phyloP scores from a whole-genome alignment of 345 rosid genomes.

The Cardamine chenopodiifolia region DNA sequence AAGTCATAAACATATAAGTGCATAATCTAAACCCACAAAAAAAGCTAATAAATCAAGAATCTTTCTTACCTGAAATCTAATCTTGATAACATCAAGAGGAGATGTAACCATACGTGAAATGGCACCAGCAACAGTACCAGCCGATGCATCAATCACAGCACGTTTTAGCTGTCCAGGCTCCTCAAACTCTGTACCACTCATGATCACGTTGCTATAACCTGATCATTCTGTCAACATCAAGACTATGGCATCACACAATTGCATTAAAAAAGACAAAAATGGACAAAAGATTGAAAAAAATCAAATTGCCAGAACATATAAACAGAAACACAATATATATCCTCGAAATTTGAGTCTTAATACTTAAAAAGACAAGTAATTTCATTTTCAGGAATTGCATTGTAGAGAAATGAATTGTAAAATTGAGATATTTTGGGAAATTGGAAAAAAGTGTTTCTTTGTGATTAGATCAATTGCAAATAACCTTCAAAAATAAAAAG shows the following conservation, averaged over 20 bases:
- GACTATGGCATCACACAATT: background rate
- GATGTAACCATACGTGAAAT: slow-evolving; percentile 18
- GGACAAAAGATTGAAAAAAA: background rate
- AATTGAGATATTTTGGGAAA: background rate
- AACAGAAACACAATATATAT: background rate
- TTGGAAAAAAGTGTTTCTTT: background rate
- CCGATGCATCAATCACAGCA: slow-evolving; percentile 15
- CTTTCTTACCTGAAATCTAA: slow-evolving; percentile 9
- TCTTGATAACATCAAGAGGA: slow-evolving; percentile 19
- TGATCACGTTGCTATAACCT: background rate
- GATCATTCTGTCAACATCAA: slow-evolving; percentile 1
- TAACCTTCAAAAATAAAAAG: too few species aligned
- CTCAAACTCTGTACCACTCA: slow-evolving; percentile 8
- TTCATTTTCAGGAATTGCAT: background rate
- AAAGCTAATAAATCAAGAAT: background rate
- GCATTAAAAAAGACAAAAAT: background rate
- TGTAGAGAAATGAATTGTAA: background rate
- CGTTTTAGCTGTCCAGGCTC: slow-evolving; percentile 16
- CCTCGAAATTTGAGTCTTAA: background rate
- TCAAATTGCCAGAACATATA: background rate
- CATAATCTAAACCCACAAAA: background rate
- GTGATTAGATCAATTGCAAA: background rate
- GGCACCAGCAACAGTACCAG: slow-evolving; percentile 25
- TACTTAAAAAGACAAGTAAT: background rate
- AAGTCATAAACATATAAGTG: background rate